Conservation (phyloP, 306 rosid genomes). For the Rubus idaeus region DNA sequence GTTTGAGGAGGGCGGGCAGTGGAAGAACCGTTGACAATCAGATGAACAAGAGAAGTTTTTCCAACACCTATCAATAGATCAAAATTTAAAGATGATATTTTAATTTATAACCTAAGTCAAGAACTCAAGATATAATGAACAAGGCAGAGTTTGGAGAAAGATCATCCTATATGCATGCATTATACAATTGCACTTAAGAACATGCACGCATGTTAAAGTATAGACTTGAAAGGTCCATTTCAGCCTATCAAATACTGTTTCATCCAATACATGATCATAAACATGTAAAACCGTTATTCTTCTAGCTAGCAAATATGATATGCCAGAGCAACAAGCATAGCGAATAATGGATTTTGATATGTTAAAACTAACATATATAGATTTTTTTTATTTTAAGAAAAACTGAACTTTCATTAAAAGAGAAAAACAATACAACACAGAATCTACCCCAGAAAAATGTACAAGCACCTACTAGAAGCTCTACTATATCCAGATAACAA, state of each 20-base stretch:
- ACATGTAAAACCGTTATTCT: background rate
- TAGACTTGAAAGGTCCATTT: background rate
- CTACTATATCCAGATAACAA: background rate
- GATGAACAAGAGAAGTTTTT: slow-evolving; percentile 84
- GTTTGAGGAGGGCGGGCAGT: slow-evolving; percentile 73
- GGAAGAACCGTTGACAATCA: slow-evolving; percentile 84
- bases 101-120: background rate
- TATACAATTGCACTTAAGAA: background rate
- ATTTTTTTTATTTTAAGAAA: background rate
- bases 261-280: background rate
- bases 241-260: background rate
- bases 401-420: background rate
- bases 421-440: background rate
- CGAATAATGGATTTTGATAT: background rate
- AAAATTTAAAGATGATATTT: slow-evolving; percentile 16
- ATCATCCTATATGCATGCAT: background rate
- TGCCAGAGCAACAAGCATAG: background rate
- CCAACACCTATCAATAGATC: slow-evolving; percentile 71
- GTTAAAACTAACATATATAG: background rate
- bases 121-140: background rate
- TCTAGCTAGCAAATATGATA: slow-evolving; percentile 5
- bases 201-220: background rate
- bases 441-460: background rate
- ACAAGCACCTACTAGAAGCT: background rate
- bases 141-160: background rate